A percentile compares a stretch with the other conserved stretches of the same genome.
Evolutionary conservation across 2,329 filamentous ascomycete genomes (phyloP).

Genomic region (Xylaria sp.): DNA sequence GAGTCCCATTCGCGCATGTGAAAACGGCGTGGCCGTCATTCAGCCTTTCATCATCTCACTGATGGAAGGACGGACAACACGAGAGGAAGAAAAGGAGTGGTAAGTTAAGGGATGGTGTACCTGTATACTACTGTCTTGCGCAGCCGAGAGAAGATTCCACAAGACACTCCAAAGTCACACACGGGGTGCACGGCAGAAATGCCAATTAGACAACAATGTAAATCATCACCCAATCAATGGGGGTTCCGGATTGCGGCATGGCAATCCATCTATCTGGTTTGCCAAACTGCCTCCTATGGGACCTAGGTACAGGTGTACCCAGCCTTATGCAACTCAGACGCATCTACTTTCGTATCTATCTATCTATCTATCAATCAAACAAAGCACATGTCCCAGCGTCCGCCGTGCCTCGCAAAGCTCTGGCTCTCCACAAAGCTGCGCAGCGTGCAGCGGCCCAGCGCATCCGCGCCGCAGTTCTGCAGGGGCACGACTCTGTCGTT

Average conservation of each 20-base stretch:
- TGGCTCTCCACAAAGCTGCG: conserved; percentile 73
- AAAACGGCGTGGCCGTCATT: neutral
- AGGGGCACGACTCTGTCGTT: conserved; percentile 82
- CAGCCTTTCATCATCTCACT: neutral
- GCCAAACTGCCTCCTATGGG: too few species aligned
- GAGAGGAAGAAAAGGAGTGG: too few species aligned
- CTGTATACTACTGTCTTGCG: too few species aligned
- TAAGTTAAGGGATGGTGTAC: too few species aligned
- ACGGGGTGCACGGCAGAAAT: neutral
- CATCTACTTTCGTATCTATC: too few species aligned
- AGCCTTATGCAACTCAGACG: too few species aligned
- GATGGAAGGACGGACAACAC: neutral
- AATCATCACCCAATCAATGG: neutral
- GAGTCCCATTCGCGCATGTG: neutral
- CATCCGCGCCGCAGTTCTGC: conserved; percentile 70
- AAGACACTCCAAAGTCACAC: neutral
- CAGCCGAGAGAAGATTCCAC: neutral
- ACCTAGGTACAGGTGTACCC: too few species aligned
- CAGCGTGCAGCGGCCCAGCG: conserved; percentile 70
- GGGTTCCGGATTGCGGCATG: neutral
- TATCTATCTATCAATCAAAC: conserved; percentile 22
- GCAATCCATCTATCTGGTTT: neutral
- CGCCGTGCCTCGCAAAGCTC: conserved; percentile 71
- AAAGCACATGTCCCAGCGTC: conserved; percentile 72
- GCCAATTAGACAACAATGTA: neutral